Evolutionary conservation across 75 land plant species (phyloP).

Genomic region (Cunninghamia lanceolata): DNA sequence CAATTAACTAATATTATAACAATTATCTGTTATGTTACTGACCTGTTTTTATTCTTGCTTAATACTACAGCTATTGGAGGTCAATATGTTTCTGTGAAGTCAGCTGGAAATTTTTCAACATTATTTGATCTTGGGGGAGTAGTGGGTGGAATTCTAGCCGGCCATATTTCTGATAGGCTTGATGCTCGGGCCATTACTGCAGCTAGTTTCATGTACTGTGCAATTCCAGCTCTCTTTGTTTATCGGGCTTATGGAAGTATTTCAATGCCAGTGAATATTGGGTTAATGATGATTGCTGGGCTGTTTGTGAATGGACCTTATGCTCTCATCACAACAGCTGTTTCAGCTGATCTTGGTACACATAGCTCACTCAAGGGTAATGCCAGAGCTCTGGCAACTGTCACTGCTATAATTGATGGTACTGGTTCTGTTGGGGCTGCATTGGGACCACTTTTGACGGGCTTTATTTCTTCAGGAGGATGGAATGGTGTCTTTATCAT

Average conservation of each 20-base stretch:
- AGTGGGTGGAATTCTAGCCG: conserved; percentile 86
- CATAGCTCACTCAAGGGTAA: conserved; percentile 79
- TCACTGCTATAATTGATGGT: conserved; percentile 95
- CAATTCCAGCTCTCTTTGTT: conserved; percentile 78
- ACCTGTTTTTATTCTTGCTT: conserved; percentile 17
- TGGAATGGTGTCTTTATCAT: conserved; percentile 80
- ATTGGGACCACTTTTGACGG: conserved; percentile 75
- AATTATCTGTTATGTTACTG: neutral
- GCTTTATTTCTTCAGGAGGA: conserved; percentile 68
- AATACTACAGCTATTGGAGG: conserved; percentile 61
- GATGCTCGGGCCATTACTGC: conserved; percentile 88
- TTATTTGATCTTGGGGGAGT: conserved; percentile 94
- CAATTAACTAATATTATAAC: neutral
- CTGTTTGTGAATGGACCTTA: conserved; percentile 90
- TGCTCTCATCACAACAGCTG: conserved; percentile 88
- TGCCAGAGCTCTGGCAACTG: conserved; percentile 79
- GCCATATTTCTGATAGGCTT: conserved; percentile 80
- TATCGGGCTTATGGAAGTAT: conserved; percentile 68
- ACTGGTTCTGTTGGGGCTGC: conserved; percentile 93
- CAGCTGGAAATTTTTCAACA: conserved; percentile 81
- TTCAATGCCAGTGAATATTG: conserved; percentile 52
- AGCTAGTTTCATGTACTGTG: conserved; percentile 80
- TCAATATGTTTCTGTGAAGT: conserved; percentile 52
- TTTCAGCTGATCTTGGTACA: conserved; percentile 87
- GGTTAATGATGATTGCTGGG: conserved; percentile 74